Base-by-base conservation (phyloP, 176 grass and related monocot genomes). In the Tillandsia fasciculata region DNA sequence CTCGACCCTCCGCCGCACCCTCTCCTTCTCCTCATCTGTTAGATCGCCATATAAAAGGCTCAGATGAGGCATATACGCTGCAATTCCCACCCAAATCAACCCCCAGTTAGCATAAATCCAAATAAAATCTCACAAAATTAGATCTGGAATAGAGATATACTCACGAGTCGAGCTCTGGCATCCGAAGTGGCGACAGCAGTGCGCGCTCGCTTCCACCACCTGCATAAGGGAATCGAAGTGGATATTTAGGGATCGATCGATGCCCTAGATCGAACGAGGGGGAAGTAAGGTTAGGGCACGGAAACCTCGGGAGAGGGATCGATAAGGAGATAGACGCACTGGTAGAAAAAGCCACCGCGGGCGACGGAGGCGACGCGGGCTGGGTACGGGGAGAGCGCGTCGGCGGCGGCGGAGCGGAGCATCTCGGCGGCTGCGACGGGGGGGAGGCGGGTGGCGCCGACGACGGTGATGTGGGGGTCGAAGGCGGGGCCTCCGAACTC, bases 321-420 rank as follows among this genome's bases (percentile, higher is more conserved):
- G 49, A 99, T 83, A 9, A 93, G 77, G 80, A 99, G 80, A 80
- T 85, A 97, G 67, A 97, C 77, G 74, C 93, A 97, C 82, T 97
- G 86, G 76, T 92, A 97, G 79, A 90, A 99, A 72, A 93, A 90
- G 52, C 10, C 66, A 27, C 89, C 89, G 11, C 81, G 64, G 48
- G 87, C 79, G 71, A 83, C 87, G 59, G 77, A 65, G 8, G 65
- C 42, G 61, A 93, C 69, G 24, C 86, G 89, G 67, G 80, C 89
- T 1, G 79, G 71, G 78, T 93, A 99, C 48, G 86, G 75, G 8
- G 64, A 48, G 69, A 88, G 59, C 15, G 49, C 69, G 24, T 24
- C 24, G 17, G 72, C 65, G 9, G 82, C 76, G 63, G 85, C 77
- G n/a, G 87, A 57, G 22, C 82, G 87, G 69, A 99, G 78, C 50